Percentiles rank a stretch among this genome's conserved stretches.
These are phyloP conservation scores for Grosmannia clavigera DNA, from an alignment of 2,329 filamentous ascomycete species.

Conservation along the genomic window DNA sequence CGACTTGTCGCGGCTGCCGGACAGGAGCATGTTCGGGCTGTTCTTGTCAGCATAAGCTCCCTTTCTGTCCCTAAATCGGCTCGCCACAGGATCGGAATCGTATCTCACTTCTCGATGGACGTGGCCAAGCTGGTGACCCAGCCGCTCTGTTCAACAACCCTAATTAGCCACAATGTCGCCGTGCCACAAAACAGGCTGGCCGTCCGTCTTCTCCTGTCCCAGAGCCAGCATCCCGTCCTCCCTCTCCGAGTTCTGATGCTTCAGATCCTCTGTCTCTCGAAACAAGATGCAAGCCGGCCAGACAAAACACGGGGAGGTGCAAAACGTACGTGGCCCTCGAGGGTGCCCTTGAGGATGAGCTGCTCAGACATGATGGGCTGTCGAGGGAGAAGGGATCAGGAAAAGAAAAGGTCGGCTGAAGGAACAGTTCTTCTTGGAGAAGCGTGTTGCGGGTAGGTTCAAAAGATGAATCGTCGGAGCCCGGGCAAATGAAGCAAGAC, in stretches of 20 bases:
- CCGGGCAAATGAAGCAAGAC: slow-evolving; percentile 1
- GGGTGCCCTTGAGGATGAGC: slow-evolving; percentile 91
- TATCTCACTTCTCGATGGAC: slow-evolving; percentile 89
- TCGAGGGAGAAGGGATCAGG: slow-evolving; percentile 13
- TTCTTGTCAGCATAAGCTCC: not conserved
- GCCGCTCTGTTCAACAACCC: slow-evolving; percentile 50
- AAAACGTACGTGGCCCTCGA: slow-evolving; percentile 80
- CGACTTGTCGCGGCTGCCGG: slow-evolving; percentile 92
- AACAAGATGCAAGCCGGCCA: not conserved
- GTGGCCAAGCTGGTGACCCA: slow-evolving; percentile 98
- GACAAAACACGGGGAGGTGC: slow-evolving; percentile 2
- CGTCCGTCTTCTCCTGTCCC: not conserved
- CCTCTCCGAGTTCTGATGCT: not conserved
- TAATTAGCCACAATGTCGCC: slow-evolving; percentile 4
- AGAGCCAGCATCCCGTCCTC: not conserved
- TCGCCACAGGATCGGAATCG: slow-evolving; percentile 1
- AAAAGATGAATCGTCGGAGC: not conserved
- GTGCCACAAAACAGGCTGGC: not conserved
- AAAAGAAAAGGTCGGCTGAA: not conserved
- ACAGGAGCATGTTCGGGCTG: slow-evolving; percentile 99
- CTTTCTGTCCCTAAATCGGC: not conserved
- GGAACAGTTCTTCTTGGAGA: slow-evolving; percentile 1
- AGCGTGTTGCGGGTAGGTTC: not conserved
- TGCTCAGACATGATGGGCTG: slow-evolving; percentile 66
- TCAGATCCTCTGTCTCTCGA: not conserved